A percentile compares a stretch with the other conserved stretches of the same genome.
These are phyloP conservation scores for Paraphaeosphaeria sporulosa DNA, from an alignment of 2,329 filamentous ascomycete genomes.

Conservation along the genomic window DNA sequence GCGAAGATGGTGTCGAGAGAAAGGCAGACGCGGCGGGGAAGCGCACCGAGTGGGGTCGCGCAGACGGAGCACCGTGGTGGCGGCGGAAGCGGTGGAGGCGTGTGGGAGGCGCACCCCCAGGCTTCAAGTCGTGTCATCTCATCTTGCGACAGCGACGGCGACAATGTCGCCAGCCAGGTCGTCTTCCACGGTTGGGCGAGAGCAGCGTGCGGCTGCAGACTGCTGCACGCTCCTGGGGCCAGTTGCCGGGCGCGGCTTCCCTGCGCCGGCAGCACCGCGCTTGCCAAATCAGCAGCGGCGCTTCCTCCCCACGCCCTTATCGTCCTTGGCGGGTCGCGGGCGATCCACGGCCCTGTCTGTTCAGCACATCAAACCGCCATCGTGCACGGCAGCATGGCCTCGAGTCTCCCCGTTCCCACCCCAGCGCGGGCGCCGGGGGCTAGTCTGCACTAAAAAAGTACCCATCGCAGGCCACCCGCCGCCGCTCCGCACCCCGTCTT, in stretches of 20 bases:
- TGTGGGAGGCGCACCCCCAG: too few species aligned
- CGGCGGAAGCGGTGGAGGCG: neutral
- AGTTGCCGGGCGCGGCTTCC: constrained; percentile 9
- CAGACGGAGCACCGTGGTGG: neutral
- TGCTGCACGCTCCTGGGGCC: too few species aligned
- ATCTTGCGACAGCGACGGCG: neutral
- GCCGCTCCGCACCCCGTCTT: constrained; percentile 8
- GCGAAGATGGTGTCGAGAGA: constrained; percentile 11
- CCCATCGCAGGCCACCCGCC: constrained; percentile 22
- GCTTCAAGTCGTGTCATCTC: neutral
- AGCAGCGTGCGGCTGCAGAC: neutral
- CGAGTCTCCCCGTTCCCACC: constrained; percentile 23
- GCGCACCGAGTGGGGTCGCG: neutral
- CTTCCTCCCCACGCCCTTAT: constrained; percentile 10
- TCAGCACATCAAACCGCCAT: constrained; percentile 12
- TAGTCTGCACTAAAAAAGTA: constrained; percentile 41
- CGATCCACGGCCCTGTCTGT: neutral
- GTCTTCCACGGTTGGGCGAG: too few species aligned
- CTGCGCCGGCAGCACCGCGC: constrained; percentile 7
- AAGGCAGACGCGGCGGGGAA: neutral
- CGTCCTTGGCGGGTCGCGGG: constrained; percentile 3
- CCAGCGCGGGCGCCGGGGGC: constrained; percentile 40
- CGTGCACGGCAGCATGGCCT: constrained; percentile 7
- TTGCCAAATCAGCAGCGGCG: constrained; percentile 11
- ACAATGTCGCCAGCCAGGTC: neutral